A percentile compares a stretch with the other conserved stretches of the same genome.
phyloP scores from a whole-genome alignment of 2,329 filamentous ascomycete species.

The Pseudocercospora vitis region DNA sequence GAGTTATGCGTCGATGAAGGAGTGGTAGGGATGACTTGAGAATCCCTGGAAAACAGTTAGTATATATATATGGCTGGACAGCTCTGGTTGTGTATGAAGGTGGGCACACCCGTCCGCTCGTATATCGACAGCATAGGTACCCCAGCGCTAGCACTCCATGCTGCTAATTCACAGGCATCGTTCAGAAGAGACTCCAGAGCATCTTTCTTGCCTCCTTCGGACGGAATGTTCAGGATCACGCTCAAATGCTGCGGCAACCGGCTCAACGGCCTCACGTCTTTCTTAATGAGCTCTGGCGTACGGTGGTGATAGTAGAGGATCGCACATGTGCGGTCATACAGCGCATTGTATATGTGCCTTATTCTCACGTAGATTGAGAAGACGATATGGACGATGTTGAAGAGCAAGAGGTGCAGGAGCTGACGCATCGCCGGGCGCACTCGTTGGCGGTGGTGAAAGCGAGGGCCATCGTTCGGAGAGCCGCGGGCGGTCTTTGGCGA shows the following conservation, averaged over 20 bases:
- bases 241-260: conserved; percentile 83
- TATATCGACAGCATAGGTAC: conserved; percentile 88
- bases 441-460: conserved; percentile 31
- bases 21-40: conserved; percentile 88
- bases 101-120: conserved; percentile 74
- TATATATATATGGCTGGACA: too few relatives aligned
- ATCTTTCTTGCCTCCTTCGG: conserved; percentile 65
- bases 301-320: conserved; percentile 94
- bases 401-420: conserved; percentile 63
- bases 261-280: conserved; percentile 74
- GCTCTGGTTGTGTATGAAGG: not conserved
- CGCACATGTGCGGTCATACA: conserved; percentile 74
- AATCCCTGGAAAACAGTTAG: too few relatives aligned
- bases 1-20: conserved; percentile 74
- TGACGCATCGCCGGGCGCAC: conserved; percentile 33
- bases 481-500: conserved; percentile 14
- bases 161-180: conserved; percentile 85
- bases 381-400: conserved; percentile 70
- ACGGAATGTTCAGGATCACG: conserved; percentile 74
- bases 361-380: conserved; percentile 87
- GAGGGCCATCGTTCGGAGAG: conserved; percentile 17
- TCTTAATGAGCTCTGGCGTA: conserved; percentile 86
- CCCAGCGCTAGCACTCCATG: conserved; percentile 88
- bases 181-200: conserved; percentile 82
- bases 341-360: conserved; percentile 74